Base-by-base conservation (phyloP, 768 basidiomycete genomes). In the Tulasnella sp. region DNA sequence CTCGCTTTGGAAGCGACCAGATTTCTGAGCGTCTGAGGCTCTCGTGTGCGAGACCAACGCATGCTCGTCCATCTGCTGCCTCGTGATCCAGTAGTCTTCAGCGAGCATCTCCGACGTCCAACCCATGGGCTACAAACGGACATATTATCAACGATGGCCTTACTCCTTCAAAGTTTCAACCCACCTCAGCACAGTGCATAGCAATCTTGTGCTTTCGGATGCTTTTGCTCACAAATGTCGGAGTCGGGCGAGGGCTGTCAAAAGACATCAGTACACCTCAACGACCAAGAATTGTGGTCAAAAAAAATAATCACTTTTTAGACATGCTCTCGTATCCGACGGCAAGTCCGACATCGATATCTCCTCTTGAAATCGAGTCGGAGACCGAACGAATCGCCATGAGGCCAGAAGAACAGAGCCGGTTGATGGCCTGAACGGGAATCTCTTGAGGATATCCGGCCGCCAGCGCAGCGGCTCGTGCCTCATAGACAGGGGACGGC, bases 311-410 rank as follows among this genome's bases (percentile, higher is more conserved):
- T 78, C 77, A 89, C 92, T 94, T 91, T 77, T 89, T 83, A 58
- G 90, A 89, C 93, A 94, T 94, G 82, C 91, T 94, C 80, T 95
- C 93, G 12, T 88, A 89, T 22, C 92, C 93, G 37, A 90, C 86
- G 2, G 95, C 97, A 73, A 99, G 84, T 31, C 97, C 97, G 64
- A 99, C 85, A 36, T 92, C 90, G 36, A 91, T 90, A 80, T 98
- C 94, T 31, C 93, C 92, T 8, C 90, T 83, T 78, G 90, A 87
- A 79, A 99, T 96, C 76, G 91, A 88, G 82, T 97, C 91, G 22
- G 96, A 94, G 71, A 99, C 92, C 81, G 86, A 84, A 77, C 93
- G 90, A 78, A 99, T 91, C n/a, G 97, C 91, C 88, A 96, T 94
- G 70, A 99, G 86, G 31, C 96, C 96, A 0, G 95, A 96, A 1